Evolutionary conservation across 768 basidiomycete genomes (phyloP), one percentile per base, ranked within the genome.

Genomic region (Hericium alpestre): DNA sequence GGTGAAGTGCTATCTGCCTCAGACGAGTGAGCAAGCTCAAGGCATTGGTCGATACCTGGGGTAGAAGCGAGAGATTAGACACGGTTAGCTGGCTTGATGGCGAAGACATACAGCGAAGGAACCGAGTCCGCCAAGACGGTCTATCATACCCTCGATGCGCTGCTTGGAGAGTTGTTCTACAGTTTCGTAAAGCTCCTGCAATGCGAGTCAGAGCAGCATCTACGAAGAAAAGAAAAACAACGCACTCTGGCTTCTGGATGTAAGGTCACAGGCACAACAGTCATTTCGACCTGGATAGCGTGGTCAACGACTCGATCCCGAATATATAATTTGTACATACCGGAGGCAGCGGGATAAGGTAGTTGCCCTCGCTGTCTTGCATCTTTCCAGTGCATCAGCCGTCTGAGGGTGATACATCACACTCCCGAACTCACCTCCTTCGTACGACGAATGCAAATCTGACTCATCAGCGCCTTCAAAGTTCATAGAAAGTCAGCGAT

Each of bases 11-110:
- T 18, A 93, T 72, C 69, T 94, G 92, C 32, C 91, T 81, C 67
- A 94, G 74, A 16, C 92, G 86, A 8, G 90, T 92, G n/a, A 93
- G 78, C 78, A 93, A 82, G 59, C 86, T 84, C 39, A 91, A 69
- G 13, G 90, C 81, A 63, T 86, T 84, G 1, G 81, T 80, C 57
- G 83, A 80, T 0, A 81, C 75, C 86, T 89, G 59, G 25, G 57
- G 15, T 25, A 53, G 23, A 23, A 22, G 48, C 58, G 40, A 59
- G 58, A 58, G 10, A 51, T 37, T 49, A 38, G 39, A 54, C 32
- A 7, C 8, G 32, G 32, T 7, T 32, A 32, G 32, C 32, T 6
- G 41, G 50, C 3, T 9, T 51, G 10, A 9, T 5, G 27, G 10
- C 38, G 9, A 27, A n/a, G 5, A 56, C 69, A 11, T 53, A 69